Evolutionary conservation across 345 rosid genomes (phyloP), one percentile per base, ranked within the genome.

Genomic region (Dipteronia dyeriana): DNA sequence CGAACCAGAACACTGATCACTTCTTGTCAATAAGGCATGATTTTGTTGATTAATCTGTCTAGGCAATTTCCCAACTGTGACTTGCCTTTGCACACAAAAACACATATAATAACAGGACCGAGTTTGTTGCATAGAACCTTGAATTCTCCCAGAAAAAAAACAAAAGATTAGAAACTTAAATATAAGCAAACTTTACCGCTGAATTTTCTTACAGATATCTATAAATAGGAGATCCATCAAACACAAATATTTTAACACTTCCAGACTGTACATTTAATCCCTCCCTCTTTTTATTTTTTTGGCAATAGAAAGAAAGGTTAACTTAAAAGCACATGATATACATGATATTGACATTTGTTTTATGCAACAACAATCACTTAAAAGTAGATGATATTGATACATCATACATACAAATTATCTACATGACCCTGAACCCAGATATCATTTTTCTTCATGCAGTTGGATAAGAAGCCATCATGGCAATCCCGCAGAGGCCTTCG

Each of bases 401-500:
- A 41, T 39, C 43, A 39, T 51, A 70, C 5, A 17, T 60, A 7
- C 25, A 41, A 9, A 45, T 6, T 4, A 61, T n/a, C 29, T 23
- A 14, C 60, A 47, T 49, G 63, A n/a, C 20, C 26, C 47, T 31
- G 26, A 34, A n/a, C 47, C 25, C 61, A 20, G 22, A 57, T 20
- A 20, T 20, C 25, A 14, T 49, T 45, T 34, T 26, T 51, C 29
- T 22, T 81, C 73, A 81, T 70, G 76, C 83, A 22, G 77, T 34
- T 26, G 92, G 92, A 79, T 81, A 87, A 56, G 79, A 75, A 73
- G 86, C 75, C 23, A 9, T 17, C 83, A 80, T 83, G 61, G 89
- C 90, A 51, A 89, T 19, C 16, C 91, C 90, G 70, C 93, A 91
- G 3, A 88, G 82, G 13, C 93, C 95, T 83, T 87, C 82, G 9